A percentile compares a stretch with the other conserved stretches of the same genome.
Conservation (phyloP, 768 basidiomycete species). For the Phallus indusiatus region DNA sequence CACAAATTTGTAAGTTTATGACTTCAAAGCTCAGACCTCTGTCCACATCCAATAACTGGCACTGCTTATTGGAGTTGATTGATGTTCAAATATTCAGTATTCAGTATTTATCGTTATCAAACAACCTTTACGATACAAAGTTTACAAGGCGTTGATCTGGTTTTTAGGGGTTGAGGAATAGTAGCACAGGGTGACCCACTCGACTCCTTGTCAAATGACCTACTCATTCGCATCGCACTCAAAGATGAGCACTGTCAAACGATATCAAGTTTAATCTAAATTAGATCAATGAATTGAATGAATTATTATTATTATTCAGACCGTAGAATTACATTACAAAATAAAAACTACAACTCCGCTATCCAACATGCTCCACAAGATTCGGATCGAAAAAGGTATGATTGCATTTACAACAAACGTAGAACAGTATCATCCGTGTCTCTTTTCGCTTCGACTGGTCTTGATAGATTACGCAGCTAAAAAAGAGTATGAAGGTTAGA, state of each 20-base stretch:
- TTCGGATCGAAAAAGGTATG: conserved; percentile 66
- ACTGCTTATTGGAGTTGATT: too few species aligned
- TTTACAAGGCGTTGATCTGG: too few species aligned
- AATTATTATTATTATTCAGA: neutral
- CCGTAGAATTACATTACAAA: neutral
- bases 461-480: conserved; percentile 90
- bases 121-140: too few species aligned
- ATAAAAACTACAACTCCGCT: neutral
- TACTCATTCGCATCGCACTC: neutral
- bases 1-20: too few species aligned
- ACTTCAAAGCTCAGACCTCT: too few species aligned
- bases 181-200: too few species aligned
- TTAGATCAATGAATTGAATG: neutral
- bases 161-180: too few species aligned
- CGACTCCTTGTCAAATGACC: too few species aligned
- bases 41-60: too few species aligned
- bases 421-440: conserved; percentile 91
- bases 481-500: conserved; percentile 7
- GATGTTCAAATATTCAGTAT: too few species aligned
- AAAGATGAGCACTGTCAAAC: neutral
- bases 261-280: neutral
- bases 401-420: conserved; percentile 78
- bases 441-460: conserved; percentile 97
- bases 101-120: too few species aligned
- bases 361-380: conserved; percentile 32